Evolutionary conservation across 1,284 basidiomycete genomes (phyloP).

Genomic region (Ganoderma multipileum): DNA sequence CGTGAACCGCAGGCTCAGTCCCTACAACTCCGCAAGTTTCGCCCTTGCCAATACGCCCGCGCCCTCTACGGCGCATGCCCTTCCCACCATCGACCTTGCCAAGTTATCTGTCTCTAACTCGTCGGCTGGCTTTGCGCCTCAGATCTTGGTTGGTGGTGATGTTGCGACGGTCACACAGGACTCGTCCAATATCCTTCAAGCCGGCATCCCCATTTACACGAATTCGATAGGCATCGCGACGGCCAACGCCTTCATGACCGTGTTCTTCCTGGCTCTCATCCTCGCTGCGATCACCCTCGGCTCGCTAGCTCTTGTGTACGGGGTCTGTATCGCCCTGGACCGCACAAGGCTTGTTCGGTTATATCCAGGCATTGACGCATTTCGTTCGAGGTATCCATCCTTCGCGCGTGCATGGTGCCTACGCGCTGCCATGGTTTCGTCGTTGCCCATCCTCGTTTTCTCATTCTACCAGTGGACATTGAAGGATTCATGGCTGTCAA

Average conservation of each 20-base stretch:
- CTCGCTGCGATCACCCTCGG: constrained; percentile 62
- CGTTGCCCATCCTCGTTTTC: constrained; percentile 79
- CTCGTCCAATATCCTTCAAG: constrained; percentile 71
- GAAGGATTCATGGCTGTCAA: constrained; percentile 83
- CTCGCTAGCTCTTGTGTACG: constrained; percentile 61
- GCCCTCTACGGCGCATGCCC: no score
- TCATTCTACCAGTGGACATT: constrained; percentile 90
- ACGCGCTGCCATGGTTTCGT: constrained; percentile 64
- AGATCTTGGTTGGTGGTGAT: constrained; percentile 41
- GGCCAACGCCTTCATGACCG: constrained; percentile 85
- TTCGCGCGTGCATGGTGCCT: constrained; percentile 66
- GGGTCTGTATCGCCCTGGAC: constrained; percentile 45
- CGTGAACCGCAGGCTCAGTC: constrained; percentile 81
- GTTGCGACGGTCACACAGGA: constrained; percentile 72
- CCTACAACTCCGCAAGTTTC: constrained; percentile 61
- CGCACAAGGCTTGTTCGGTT: constrained; percentile 37
- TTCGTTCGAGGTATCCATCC: constrained; percentile 48
- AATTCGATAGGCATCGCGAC: constrained; percentile 78
- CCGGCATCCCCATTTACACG: constrained; percentile 83
- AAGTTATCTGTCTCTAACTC: constrained; percentile 17
- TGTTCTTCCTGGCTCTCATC: constrained; percentile 77
- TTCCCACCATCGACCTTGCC: constrained; percentile 31
- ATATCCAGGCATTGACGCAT: constrained; percentile 37
- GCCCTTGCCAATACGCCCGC: constrained; percentile 10
- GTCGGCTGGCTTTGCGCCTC: constrained; percentile 11